A percentile compares a stretch with the other conserved stretches of the same genome.
These are phyloP conservation scores for Micromonas pusilla DNA, from an alignment of 139 green algal species.

Conservation along the genomic window DNA sequence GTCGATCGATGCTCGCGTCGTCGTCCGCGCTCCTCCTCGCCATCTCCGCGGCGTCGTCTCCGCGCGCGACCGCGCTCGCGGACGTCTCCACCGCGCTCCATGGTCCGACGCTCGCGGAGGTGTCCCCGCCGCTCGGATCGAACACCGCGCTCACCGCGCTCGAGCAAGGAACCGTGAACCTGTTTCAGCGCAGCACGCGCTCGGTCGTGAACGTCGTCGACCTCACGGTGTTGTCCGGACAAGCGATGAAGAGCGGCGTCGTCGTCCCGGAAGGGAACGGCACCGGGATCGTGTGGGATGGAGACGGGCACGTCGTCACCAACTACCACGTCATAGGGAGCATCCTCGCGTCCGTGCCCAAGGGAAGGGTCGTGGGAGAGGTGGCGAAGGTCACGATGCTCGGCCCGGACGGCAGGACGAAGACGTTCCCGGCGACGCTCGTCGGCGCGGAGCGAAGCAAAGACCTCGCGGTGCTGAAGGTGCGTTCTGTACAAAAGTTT, in stretches of 20 bases:
- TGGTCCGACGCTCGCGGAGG: conserved; percentile 7
- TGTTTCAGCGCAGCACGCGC: neutral
- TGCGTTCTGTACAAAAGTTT: no score
- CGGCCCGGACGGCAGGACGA: neutral
- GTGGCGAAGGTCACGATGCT: conserved; percentile 16
- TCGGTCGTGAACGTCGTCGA: conserved; percentile 16
- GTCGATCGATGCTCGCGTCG: neutral
- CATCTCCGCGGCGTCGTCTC: neutral
- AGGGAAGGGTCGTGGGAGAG: neutral
- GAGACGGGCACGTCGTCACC: conserved; percentile 59
- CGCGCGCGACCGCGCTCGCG: neutral
- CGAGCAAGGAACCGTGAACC: neutral
- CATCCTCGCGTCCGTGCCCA: neutral
- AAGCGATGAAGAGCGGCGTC: neutral
- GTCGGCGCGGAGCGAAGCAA: conserved; percentile 1
- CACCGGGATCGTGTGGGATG: conserved; percentile 70
- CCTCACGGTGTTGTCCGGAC: neutral
- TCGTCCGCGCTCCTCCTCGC: neutral
- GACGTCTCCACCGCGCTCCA: neutral
- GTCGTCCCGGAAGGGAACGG: conserved; percentile 59
- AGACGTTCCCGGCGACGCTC: neutral
- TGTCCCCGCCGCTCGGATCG: conserved; percentile 31
- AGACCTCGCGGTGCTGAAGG: conserved; percentile 13
- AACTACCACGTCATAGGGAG: conserved; percentile 67
- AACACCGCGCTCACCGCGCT: neutral